Evolutionary conservation across 116 monocot species (phyloP).

Genomic region (Trichopus zeylanicus): DNA sequence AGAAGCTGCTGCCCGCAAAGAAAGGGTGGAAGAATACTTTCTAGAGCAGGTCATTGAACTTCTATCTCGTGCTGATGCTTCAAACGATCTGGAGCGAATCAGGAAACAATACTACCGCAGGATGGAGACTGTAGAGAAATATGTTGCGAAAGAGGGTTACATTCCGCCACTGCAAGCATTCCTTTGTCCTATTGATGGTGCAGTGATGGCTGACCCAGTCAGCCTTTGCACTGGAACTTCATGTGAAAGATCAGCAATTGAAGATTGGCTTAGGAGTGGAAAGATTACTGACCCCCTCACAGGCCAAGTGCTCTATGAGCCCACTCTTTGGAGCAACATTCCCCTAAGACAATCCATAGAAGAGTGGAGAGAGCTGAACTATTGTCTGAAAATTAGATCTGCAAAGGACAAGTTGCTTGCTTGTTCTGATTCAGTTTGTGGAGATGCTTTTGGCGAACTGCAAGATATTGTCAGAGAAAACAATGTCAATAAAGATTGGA

Average conservation of each 20-base stretch:
- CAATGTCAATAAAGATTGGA: slow-evolving; percentile 10
- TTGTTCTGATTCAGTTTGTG: slow-evolving; percentile 1
- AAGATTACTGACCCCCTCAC: slow-evolving; percentile 5
- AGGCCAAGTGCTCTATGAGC: slow-evolving; percentile 6
- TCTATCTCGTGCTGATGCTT: slow-evolving; percentile 11
- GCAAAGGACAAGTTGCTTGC: slow-evolving; percentile 9
- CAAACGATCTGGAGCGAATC: slow-evolving; percentile 5
- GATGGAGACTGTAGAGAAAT: slow-evolving; percentile 3
- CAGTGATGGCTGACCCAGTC: slow-evolving; percentile 19
- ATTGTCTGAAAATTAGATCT: slow-evolving; percentile 16
- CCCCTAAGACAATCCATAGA: slow-evolving; percentile 12
- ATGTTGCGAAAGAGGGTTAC: not conserved
- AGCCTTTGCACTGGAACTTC: slow-evolving; percentile 17
- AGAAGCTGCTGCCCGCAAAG: slow-evolving; percentile 15
- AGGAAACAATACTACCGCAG: slow-evolving; percentile 5
- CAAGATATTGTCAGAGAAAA: slow-evolving; percentile 12
- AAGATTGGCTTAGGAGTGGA: slow-evolving; percentile 9
- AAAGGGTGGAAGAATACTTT: slow-evolving; percentile 11
- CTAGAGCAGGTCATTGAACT: slow-evolving; percentile 20
- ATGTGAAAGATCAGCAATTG: slow-evolving; percentile 15
- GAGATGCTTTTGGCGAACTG: slow-evolving; percentile 4
- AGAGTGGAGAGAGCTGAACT: slow-evolving; percentile 18
- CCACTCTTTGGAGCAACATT: slow-evolving; percentile 8
- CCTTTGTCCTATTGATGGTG: slow-evolving; percentile 8
- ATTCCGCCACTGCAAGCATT: slow-evolving; percentile 8